Evolutionary conservation across 495 filamentous ascomycete species (phyloP).

Genomic region (Hyaloscypha variabilis): DNA sequence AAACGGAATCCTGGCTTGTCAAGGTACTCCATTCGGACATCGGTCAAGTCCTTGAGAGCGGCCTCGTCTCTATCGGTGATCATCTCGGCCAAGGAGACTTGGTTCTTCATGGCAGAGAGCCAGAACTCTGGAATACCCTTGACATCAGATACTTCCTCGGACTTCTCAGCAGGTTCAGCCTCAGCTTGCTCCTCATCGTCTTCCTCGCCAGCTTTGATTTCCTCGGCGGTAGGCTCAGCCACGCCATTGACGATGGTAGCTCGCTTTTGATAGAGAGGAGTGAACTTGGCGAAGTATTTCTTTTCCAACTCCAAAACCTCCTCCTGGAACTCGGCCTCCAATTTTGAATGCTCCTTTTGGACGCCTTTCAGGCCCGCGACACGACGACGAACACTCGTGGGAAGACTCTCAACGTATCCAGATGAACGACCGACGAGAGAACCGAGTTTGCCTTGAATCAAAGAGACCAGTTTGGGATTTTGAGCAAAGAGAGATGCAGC

Average conservation of each 20-base stretch:
- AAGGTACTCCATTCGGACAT: conserved; percentile 99
- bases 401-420: conserved; percentile 96
- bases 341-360: conserved; percentile 97
- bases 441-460: conserved; percentile 96
- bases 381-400: conserved; percentile 82
- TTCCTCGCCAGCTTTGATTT: conserved; percentile 84
- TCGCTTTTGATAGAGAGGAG: conserved; percentile 94
- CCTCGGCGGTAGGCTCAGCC: conserved; percentile 80
- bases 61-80: conserved; percentile 96
- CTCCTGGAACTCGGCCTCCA: conserved; percentile 97
- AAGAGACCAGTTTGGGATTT: conserved; percentile 88
- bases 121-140: conserved; percentile 93
- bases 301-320: conserved; percentile 98
- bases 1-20: conserved; percentile 97
- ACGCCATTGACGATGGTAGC: conserved; percentile 89
- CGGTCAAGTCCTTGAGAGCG: conserved; percentile 85
- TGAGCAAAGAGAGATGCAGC: conserved; percentile 91
- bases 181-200: conserved; percentile 70
- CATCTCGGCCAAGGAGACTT: conserved; percentile 93
- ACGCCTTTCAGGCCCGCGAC: conserved; percentile 95
- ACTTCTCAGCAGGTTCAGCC: conserved; percentile 50
- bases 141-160: conserved; percentile 53
- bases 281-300: conserved; percentile 98
- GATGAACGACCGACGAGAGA: conserved; percentile 93
- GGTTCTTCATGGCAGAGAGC: conserved; percentile 99